These are phyloP conservation scores for Nannizziopsis barbatae DNA, from an alignment of 2,329 filamentous ascomycete species.

Conservation along the genomic window DNA sequence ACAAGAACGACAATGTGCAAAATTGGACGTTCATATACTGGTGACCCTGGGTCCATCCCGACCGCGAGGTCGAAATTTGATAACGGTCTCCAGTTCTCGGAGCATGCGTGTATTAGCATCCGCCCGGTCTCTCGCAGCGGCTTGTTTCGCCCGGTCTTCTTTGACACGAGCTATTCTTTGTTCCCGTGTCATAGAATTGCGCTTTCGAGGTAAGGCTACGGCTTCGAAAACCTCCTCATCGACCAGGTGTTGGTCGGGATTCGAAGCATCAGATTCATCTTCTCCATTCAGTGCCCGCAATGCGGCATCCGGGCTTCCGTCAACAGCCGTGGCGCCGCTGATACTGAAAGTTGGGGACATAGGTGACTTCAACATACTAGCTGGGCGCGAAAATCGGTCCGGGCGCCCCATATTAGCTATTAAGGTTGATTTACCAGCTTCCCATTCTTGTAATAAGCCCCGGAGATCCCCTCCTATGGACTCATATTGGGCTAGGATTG, in stretches of 20 bases:
- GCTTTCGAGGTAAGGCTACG: conserved; percentile 60
- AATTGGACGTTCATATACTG: conserved; percentile 26
- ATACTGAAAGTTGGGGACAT: conserved; percentile 38
- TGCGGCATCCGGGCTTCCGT: conserved; percentile 54
- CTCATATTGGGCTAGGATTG: conserved; percentile 81
- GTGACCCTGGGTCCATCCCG: conserved; percentile 26
- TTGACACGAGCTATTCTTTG: conserved; percentile 80
- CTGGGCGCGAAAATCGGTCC: conserved; percentile 46
- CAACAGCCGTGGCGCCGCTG: conserved; percentile 39
- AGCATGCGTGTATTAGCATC: conserved; percentile 85
- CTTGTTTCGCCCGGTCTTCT: conserved; percentile 69
- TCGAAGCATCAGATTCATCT: conserved; percentile 26
- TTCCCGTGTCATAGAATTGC: conserved; percentile 63
- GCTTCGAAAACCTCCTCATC: conserved; percentile 82
- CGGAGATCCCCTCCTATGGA: conserved; percentile 82
- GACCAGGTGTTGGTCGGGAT: conserved; percentile 24
- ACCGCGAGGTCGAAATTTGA: conserved; percentile 46
- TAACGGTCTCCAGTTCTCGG: conserved; percentile 82
- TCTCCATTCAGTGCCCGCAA: conserved; percentile 70
- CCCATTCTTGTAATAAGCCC: conserved; percentile 72
- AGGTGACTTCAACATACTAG: conserved; percentile 31
- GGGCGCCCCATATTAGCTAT: conserved; percentile 61
- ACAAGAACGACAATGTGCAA: background rate
- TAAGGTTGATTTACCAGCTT: conserved; percentile 72
- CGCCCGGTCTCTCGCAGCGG: conserved; percentile 57